Base-by-base conservation (phyloP, 805 yeast genomes). In the Candida broadrunensis region DNA sequence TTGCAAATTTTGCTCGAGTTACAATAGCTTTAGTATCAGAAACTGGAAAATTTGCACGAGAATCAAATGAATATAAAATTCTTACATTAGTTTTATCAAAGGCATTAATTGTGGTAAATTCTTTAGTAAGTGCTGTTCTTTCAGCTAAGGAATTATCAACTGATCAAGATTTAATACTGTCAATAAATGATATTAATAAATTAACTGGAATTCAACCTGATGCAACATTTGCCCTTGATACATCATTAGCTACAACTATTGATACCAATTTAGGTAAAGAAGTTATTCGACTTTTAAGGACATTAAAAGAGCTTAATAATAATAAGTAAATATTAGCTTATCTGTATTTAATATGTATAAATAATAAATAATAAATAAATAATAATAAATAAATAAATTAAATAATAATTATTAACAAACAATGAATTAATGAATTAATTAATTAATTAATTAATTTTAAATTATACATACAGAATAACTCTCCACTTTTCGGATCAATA, bases 231-330 rank as follows among this genome's bases (percentile, higher is more conserved):
- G 60, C 63, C 2, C 54, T 69, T 33, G 72, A 69, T 29, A 57
- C 63, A 3, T 55, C 62, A 35, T 51, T 67, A 23, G 56, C 66
- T 2, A 66, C 71, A 3, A 51, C 59, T 6, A 55, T 65, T 11
- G 72, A 70, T 39, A 51, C 55, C 12, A 57, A 57, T 29, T 58
- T 68, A 34, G 60, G 66, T 29, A 61, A 58, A 49, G 74, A 70
- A 45, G 58, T 69, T n/a, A 46, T 68, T 17, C 51, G 74, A 14
- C 54, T 65, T 16, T 50, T 59, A 21, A 58, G 60, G 13, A 50
- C 57, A 15, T 49, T 59, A 50, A 51, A 47, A 34, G 24, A 21
- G 24, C 6, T 21, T 21, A 6, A 21, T n/a, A n/a, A n/a, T n/a
- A n/a, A n/a, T n/a, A n/a, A n/a, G n/a, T n/a, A n/a, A n/a, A n/a